phyloP scores from a whole-genome alignment of 2,329 filamentous ascomycete genomes.

The Trichophyton benhamiae region DNA sequence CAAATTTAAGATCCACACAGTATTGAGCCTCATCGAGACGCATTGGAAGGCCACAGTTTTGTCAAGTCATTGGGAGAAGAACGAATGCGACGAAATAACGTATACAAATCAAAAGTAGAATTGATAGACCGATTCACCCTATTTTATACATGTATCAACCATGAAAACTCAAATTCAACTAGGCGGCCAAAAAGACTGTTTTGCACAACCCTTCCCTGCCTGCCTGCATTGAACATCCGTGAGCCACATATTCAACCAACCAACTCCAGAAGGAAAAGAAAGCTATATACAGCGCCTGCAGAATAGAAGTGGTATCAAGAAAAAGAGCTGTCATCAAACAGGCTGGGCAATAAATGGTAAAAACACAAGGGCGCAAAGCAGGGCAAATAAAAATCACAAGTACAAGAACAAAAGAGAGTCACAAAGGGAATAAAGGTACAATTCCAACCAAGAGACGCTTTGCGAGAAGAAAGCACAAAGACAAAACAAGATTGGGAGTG shows the following conservation, averaged over 20 bases:
- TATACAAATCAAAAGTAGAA: not conserved
- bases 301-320: constrained; percentile 5
- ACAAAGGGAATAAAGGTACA: constrained; percentile 5
- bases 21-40: not conserved
- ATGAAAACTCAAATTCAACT: not conserved
- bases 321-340: not conserved
- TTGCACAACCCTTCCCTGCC: not conserved
- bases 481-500: constrained; percentile 29
- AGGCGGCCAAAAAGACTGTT: not conserved
- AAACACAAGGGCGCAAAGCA: not conserved
- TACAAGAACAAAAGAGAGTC: constrained; percentile 3
- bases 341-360: not conserved
- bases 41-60: too few species aligned
- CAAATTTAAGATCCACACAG: not conserved
- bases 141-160: not conserved
- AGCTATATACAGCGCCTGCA: constrained; percentile 1
- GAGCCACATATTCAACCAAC: not conserved
- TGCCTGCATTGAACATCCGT: not conserved
- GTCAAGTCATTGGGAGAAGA: not conserved
- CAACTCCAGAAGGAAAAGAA: not conserved
- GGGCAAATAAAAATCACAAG: not conserved
- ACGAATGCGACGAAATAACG: not conserved
- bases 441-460: not conserved
- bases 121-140: not conserved
- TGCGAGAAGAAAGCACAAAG: constrained; percentile 15